phyloP scores from a whole-genome alignment of 78 protist genomes.

The Planoprotostelium fungivorum region DNA sequence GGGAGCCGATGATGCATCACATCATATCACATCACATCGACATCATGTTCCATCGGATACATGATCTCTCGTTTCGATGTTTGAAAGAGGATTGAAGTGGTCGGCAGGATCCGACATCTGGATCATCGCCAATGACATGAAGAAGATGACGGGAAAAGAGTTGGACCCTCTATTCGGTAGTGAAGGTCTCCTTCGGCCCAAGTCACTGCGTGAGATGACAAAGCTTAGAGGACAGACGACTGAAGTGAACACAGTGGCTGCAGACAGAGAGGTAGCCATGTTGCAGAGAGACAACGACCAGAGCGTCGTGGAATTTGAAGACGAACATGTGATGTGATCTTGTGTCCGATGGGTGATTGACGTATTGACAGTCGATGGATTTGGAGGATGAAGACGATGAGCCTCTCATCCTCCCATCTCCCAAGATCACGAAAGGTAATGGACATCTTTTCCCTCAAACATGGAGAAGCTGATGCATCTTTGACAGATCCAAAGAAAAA shows the following conservation, averaged over 20 bases:
- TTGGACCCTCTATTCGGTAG: constrained; percentile 13
- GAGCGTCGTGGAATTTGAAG: neutral
- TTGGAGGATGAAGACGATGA: no score
- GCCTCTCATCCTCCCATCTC: neutral
- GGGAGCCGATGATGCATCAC: neutral
- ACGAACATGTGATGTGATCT: neutral
- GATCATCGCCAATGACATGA: constrained; percentile 17
- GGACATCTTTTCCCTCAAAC: neutral
- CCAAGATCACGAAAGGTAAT: neutral
- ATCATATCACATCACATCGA: no score
- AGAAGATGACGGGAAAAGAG: constrained; percentile 44
- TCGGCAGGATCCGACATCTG: constrained; percentile 26
- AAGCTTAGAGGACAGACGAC: neutral
- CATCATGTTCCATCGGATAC: no score
- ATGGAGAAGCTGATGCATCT: neutral
- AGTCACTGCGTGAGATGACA: neutral
- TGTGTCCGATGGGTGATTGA: neutral
- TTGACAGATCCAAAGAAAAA: neutral
- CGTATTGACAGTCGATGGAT: no score
- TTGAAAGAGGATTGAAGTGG: no score
- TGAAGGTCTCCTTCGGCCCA: neutral
- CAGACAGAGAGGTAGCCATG: neutral
- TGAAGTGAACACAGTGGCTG: neutral
- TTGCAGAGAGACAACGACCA: neutral
- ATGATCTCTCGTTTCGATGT: no score